These are phyloP conservation scores for Teunomyces stri DNA, from an alignment of 805 yeast genomes.

Conservation along the genomic window DNA sequence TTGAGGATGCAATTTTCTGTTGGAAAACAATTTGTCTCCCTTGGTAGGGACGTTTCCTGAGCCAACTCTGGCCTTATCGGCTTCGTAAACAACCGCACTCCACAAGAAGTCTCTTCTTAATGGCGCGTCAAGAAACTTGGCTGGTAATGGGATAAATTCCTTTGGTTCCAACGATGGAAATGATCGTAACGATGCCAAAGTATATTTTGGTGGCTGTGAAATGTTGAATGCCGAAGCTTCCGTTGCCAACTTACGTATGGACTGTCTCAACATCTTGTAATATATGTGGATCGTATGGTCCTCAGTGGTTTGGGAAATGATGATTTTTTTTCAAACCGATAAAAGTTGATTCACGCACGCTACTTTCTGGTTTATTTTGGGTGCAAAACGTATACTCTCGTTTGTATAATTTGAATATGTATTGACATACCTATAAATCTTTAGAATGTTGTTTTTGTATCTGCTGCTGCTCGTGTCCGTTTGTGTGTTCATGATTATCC, in stretches of 20 bases:
- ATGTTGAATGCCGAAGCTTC: slow-evolving; percentile 22
- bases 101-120: slow-evolving; percentile 88
- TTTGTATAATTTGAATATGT: not conserved
- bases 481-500: slow-evolving; percentile 5
- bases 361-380: not conserved
- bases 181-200: slow-evolving; percentile 70
- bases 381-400: not conserved
- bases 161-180: slow-evolving; percentile 93
- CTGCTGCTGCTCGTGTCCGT: not conserved
- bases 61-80: slow-evolving; percentile 86
- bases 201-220: slow-evolving; percentile 60
- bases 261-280: slow-evolving; percentile 22
- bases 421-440: not conserved
- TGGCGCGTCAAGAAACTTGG: slow-evolving; percentile 67
- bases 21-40: slow-evolving; percentile 79
- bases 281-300: not conserved
- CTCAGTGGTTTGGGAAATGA: not conserved
- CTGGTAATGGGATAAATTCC: slow-evolving; percentile 70
- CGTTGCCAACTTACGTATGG: slow-evolving; percentile 32
- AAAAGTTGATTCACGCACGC: not conserved
- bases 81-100: slow-evolving; percentile 92
- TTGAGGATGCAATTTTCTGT: slow-evolving; percentile 80
- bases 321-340: not conserved
- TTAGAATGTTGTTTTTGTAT: not conserved
- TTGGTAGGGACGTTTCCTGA: slow-evolving; percentile 85